These are phyloP conservation scores for Euclidium syriacum DNA, from an alignment of 345 rosid species.

Conservation along the genomic window DNA sequence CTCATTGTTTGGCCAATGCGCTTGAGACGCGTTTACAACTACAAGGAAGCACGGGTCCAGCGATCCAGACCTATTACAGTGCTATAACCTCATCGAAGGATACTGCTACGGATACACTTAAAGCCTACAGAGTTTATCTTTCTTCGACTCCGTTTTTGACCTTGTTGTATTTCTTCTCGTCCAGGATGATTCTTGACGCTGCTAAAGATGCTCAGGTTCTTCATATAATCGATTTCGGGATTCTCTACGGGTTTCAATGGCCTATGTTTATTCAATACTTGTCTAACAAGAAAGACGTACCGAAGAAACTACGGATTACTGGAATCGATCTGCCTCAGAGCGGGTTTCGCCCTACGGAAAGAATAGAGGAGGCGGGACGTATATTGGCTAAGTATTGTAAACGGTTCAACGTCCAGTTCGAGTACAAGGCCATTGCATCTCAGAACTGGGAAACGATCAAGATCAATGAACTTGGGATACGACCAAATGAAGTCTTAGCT, in stretches of 20 bases:
- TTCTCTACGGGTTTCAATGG: too few species aligned
- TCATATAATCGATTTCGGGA: too few species aligned
- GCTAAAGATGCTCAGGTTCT: constrained; percentile 42
- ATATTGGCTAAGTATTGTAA: constrained; percentile 51
- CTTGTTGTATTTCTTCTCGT: constrained; percentile 40
- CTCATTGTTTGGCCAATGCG: constrained; percentile 61
- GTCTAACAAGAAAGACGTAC: constrained; percentile 35
- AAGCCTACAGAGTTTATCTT: constrained; percentile 44
- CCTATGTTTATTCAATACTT: constrained; percentile 57
- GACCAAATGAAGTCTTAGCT: constrained; percentile 39
- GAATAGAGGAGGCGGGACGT: constrained; percentile 54
- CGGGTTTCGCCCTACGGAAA: constrained; percentile 56
- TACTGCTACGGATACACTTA: constrained; percentile 50
- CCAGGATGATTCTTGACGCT: constrained; percentile 29
- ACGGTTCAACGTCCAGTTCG: constrained; percentile 56
- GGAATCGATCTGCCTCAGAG: constrained; percentile 67
- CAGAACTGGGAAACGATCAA: constrained; percentile 53
- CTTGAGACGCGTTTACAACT: constrained; percentile 68
- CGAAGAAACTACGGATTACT: constrained; percentile 61
- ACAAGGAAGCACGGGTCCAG: constrained; percentile 29
- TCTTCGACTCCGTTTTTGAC: constrained; percentile 45
- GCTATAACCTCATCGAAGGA: constrained; percentile 22
- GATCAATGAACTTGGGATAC: constrained; percentile 45
- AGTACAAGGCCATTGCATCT: constrained; percentile 45
- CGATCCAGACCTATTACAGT: constrained; percentile 14